Evolutionary conservation across 345 rosid genomes (phyloP), one percentile per base, ranked within the genome.

Genomic region (Eucalyptus victrix): DNA sequence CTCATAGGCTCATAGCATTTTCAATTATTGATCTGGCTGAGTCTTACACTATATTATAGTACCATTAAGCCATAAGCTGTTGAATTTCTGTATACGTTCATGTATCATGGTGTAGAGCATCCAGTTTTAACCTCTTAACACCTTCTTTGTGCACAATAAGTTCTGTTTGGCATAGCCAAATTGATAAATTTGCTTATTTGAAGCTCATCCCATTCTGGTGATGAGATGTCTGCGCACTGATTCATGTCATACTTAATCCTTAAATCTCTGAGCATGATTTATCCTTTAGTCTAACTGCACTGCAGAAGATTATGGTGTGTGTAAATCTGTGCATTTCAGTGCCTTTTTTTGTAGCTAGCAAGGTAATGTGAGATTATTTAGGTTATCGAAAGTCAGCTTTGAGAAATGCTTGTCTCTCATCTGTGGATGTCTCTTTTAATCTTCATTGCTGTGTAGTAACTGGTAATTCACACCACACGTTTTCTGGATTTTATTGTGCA

Each of bases 401-500:
- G 28, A 21, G 83, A 76, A 76, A 37, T 76, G 83, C 83, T 76
- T 1, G 9, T 76, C 83, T 37, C 28, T 76, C 28, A 21, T 11
- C 15, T 5, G 15, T 21, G 47, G 83, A 76, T 76, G 24, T 21
- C 28, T 40, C 47, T 76, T 76, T 76, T 40, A 76, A 76, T 40
- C 47, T 37, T 76, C 83, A 76, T 76, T 76, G 37, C 80, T 69
- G 40, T 69, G 80, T 34, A 65, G 76, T 65, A n/a, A 65, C 76
- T 40, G 83, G 83, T 40, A 11, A 76, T 37, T 76, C 83, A 76
- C 47, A 21, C 83, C 28, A 37, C 83, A 76, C 40, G 15, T 21
- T 76, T 76, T 76, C 15, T 6, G 45, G 28, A 76, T 86, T 86
- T 90, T 26, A 54, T 85, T 86, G 80, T 92, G 96, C 95, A 97